Evolutionary conservation across 2,329 filamentous ascomycete genomes (phyloP).

Genomic region (Didymella glomerata): DNA sequence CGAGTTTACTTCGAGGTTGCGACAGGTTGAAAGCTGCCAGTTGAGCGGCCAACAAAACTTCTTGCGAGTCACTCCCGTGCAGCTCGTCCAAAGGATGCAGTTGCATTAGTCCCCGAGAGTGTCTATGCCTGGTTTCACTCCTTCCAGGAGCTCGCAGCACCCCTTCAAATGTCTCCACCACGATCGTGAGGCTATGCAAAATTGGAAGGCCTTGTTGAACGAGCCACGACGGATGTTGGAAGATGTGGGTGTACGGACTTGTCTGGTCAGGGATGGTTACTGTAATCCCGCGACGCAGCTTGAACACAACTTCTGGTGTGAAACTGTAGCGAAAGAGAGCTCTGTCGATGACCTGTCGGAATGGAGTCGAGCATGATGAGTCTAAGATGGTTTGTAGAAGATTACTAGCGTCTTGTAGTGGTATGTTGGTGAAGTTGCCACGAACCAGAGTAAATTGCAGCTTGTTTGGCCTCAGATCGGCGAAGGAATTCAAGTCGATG

Average conservation of each 20-base stretch:
- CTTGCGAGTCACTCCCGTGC: neutral
- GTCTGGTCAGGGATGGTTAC: too few species aligned
- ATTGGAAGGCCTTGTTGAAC: neutral
- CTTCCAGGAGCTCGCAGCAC: neutral
- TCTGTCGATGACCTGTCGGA: neutral
- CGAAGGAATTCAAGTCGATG: neutral
- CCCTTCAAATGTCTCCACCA: constrained; percentile 3
- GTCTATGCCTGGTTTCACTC: neutral
- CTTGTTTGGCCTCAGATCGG: neutral
- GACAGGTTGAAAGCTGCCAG: neutral
- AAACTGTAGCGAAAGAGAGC: constrained; percentile 3
- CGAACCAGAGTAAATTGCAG: neutral
- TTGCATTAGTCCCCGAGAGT: neutral
- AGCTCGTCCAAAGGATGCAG: neutral
- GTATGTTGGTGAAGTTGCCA: neutral
- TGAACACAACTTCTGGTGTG: neutral
- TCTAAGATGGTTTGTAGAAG: neutral
- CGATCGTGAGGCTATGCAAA: neutral
- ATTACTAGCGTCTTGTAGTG: neutral
- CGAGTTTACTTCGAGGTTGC: neutral
- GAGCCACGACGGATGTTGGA: neutral
- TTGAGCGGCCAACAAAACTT: neutral
- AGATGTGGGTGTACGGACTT: too few species aligned
- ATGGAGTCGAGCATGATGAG: neutral
- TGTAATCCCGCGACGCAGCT: neutral